Evolutionary conservation across 345 rosid species (phyloP).

Genomic region (Eucalyptus brandiana): DNA sequence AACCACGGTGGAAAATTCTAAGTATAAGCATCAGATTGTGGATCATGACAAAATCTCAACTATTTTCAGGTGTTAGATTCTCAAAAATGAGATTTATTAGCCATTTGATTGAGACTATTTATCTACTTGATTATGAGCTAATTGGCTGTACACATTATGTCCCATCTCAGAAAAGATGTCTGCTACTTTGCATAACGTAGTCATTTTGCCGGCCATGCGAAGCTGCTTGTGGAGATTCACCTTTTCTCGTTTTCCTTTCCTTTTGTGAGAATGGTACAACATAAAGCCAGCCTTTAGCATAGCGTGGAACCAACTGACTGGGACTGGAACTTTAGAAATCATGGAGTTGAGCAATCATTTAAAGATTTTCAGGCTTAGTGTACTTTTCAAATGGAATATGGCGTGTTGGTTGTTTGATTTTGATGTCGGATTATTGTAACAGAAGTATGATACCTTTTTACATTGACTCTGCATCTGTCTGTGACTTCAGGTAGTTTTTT

Average conservation of each 20-base stretch:
- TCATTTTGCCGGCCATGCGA: neutral
- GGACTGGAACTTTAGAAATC: neutral
- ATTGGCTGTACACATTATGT: neutral
- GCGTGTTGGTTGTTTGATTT: neutral
- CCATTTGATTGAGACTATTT: neutral
- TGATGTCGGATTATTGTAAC: neutral
- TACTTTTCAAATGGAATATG: neutral
- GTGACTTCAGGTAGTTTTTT: neutral
- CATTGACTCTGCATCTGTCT: neutral
- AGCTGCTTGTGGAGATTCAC: neutral
- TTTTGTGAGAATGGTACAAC: accelerated
- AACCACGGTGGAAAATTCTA: neutral
- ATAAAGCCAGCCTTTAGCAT: neutral
- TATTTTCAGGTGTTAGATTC: neutral
- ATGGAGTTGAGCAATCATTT: neutral
- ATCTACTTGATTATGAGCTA: neutral
- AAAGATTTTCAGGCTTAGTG: neutral
- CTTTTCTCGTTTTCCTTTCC: neutral
- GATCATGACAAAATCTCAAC: neutral
- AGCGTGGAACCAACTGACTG: neutral
- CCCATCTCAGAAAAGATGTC: neutral
- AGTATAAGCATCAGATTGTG: neutral
- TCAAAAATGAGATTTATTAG: neutral
- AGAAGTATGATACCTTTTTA: neutral
- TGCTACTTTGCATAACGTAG: neutral